Percentiles rank a stretch among this genome's conserved stretches.
Conservation (phyloP, 2,329 filamentous ascomycete species). For the Stachybotrys chartarum region DNA sequence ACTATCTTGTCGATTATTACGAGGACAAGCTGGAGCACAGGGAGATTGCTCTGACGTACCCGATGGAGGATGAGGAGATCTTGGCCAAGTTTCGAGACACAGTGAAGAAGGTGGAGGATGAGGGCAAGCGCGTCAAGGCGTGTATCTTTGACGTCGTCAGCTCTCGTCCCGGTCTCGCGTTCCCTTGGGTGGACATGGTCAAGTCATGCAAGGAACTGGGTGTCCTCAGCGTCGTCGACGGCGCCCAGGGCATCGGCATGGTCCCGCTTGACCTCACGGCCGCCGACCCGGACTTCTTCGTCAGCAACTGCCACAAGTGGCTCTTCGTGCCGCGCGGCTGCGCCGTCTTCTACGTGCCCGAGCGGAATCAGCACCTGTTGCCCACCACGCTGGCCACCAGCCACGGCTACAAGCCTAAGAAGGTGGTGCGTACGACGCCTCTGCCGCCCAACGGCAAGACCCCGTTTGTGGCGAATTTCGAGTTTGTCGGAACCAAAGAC, state of each 20-base stretch:
- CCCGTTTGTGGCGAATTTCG: constrained; percentile 62
- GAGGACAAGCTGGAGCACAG: constrained; percentile 33
- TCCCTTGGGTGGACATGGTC: constrained; percentile 69
- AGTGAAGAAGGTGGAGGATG: constrained; percentile 42
- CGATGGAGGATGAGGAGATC: constrained; percentile 62
- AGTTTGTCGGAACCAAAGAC: constrained; percentile 72
- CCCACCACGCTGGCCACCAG: constrained; percentile 71
- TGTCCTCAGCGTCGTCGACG: constrained; percentile 72
- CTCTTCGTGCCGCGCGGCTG: constrained; percentile 73
- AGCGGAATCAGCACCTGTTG: constrained; percentile 68
- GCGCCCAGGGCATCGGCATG: constrained; percentile 78
- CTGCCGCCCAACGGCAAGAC: constrained; percentile 41
- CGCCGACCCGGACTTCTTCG: constrained; percentile 77
- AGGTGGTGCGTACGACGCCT: constrained; percentile 24
- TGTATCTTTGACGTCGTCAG: constrained; percentile 73
- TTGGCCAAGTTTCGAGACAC: constrained; percentile 51
- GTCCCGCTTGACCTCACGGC: constrained; percentile 59
- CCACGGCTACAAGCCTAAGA: constrained; percentile 60
- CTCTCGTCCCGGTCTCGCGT: constrained; percentile 67
- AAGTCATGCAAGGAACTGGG: constrained; percentile 57
- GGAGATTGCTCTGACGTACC: constrained; percentile 59
- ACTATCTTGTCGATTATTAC: constrained; percentile 63
- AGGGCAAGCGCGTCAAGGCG: constrained; percentile 57
- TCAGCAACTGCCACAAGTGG: constrained; percentile 90
- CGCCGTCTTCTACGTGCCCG: constrained; percentile 73